Conservation (phyloP, 2,329 filamentous ascomycete species). For the Proliferodiscus dingleyae region DNA sequence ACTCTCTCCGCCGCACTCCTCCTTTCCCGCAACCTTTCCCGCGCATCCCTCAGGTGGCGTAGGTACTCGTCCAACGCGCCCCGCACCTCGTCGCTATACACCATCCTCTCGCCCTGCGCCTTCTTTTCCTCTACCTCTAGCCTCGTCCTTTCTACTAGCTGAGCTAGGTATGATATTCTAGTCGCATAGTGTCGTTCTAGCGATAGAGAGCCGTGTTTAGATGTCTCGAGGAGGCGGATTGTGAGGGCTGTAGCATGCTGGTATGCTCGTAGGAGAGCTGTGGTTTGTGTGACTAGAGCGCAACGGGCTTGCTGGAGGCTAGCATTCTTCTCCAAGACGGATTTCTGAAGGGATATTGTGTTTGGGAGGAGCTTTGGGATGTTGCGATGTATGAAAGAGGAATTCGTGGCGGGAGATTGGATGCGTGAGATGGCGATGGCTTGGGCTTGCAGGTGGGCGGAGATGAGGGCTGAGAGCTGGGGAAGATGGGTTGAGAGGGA, state of each 20-base stretch:
- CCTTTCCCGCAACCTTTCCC: no score
- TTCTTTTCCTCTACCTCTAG: slow-evolving; percentile 20
- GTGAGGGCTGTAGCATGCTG: slow-evolving; percentile 20
- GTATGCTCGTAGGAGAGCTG: slow-evolving; percentile 20
- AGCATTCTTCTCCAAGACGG: slow-evolving; percentile 38
- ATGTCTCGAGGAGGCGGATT: slow-evolving; percentile 29
- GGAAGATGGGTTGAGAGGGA: slow-evolving; percentile 45
- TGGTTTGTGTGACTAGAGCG: slow-evolving; percentile 32
- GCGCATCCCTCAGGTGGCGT: no score
- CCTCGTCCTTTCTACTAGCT: slow-evolving; percentile 14
- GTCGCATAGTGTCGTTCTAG: slow-evolving; percentile 23
- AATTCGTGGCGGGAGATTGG: slow-evolving; percentile 42
- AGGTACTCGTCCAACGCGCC: no score
- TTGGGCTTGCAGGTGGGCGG: slow-evolving; percentile 43
- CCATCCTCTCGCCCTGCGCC: slow-evolving; percentile 21
- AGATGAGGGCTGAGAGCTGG: slow-evolving; percentile 42
- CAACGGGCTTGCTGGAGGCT: slow-evolving; percentile 35
- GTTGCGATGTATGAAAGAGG: slow-evolving; percentile 53
- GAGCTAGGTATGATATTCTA: slow-evolving; percentile 17
- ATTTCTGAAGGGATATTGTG: slow-evolving; percentile 33
- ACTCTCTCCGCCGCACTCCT: no score
- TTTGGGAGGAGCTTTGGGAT: slow-evolving; percentile 45
- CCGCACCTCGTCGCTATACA: slow-evolving; percentile 32
- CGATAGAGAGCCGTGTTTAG: slow-evolving; percentile 22
- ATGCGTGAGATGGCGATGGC: slow-evolving; percentile 46